Evolutionary conservation across 2,329 filamentous ascomycete genomes (phyloP).

Genomic region (Fusarium subtropicale): DNA sequence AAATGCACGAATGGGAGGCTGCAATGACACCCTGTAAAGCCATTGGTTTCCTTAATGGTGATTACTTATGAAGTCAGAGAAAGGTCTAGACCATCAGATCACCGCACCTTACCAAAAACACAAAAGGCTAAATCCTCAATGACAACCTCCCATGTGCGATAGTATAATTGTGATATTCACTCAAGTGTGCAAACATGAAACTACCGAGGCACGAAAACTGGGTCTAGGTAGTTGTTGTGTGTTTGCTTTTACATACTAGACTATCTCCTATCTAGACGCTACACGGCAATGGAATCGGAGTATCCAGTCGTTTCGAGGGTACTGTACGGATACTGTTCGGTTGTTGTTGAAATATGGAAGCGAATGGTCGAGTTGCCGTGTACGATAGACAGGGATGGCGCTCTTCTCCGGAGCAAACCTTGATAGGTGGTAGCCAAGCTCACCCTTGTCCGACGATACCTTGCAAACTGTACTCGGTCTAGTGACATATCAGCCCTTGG

Average conservation of each 20-base stretch:
- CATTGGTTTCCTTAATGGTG: background rate
- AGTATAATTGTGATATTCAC: background rate
- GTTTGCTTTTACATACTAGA: background rate
- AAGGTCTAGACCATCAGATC: constrained; percentile 14
- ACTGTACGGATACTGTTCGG: background rate
- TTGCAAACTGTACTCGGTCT: constrained; percentile 20
- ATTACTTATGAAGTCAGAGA: background rate
- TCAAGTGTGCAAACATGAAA: background rate
- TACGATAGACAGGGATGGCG: background rate
- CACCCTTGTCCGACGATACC: constrained; percentile 1
- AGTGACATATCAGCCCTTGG: constrained; percentile 6
- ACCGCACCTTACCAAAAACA: background rate
- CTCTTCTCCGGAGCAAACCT: background rate
- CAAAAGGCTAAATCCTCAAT: background rate
- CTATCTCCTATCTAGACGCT: background rate
- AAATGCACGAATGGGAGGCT: constrained; percentile 19
- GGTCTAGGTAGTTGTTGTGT: background rate
- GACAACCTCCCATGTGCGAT: background rate
- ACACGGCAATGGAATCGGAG: background rate
- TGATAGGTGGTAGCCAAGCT: background rate
- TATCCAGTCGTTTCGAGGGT: background rate
- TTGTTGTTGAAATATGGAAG: background rate
- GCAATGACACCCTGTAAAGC: background rate
- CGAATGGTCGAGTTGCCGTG: background rate
- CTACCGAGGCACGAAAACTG: background rate